Evolutionary conservation across 2,329 filamentous ascomycete genomes (phyloP).

Genomic region (Pleoardoris graminearum): DNA sequence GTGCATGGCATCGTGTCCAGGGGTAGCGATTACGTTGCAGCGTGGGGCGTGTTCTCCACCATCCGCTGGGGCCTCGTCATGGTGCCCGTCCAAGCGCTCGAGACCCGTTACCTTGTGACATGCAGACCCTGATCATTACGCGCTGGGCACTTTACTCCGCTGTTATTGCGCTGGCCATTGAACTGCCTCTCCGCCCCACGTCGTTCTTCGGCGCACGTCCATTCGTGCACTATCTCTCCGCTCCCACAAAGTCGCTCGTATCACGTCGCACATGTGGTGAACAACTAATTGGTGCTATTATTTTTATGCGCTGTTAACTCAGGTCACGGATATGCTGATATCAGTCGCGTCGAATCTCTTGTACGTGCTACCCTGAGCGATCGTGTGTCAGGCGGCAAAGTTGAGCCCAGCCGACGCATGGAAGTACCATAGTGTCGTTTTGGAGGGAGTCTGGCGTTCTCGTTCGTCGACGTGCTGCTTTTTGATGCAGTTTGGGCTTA

Average conservation of each 20-base stretch:
- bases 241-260: conserved; percentile 60
- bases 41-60: conserved; percentile 74
- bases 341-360: conserved; percentile 68
- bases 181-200: conserved; percentile 66
- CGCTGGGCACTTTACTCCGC: conserved; percentile 60
- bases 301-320: conserved; percentile 68
- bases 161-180: conserved; percentile 58
- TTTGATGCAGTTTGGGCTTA: conserved; percentile 59
- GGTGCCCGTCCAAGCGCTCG: conserved; percentile 70
- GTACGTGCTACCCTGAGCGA: conserved; percentile 72
- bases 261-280: conserved; percentile 68
- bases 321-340: conserved; percentile 66
- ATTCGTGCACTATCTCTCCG: conserved; percentile 66
- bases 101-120: too few relatives aligned
- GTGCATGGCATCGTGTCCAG: conserved; percentile 66
- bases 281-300: conserved; percentile 65
- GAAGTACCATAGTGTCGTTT: conserved; percentile 71
- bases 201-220: conserved; percentile 61
- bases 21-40: conserved; percentile 67
- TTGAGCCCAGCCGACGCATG: conserved; percentile 60
- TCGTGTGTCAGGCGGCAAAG: conserved; percentile 54
- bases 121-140: conserved; percentile 49
- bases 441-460: conserved; percentile 69
- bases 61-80: conserved; percentile 76
- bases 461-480: conserved; percentile 60